Evolutionary conservation across 1,139 yeast species (phyloP).

Genomic region (Meyerozyma athensensis): DNA sequence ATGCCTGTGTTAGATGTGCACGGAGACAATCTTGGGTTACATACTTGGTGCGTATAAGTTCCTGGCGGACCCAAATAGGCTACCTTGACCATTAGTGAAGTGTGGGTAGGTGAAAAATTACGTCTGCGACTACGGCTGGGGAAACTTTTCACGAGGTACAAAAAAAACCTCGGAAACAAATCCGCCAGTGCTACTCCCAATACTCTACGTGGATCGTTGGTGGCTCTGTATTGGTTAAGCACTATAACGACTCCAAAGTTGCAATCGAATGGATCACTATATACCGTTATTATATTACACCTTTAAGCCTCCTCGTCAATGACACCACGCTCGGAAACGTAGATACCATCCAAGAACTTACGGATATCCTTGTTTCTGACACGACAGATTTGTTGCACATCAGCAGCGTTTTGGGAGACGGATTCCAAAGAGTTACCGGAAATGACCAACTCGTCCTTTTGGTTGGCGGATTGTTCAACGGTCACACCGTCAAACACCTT

Average conservation of each 20-base stretch:
- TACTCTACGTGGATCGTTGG: conserved; percentile 47
- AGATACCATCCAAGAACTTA: conserved; percentile 99
- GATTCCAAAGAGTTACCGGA: conserved; percentile 96
- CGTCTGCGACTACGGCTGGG: no score
- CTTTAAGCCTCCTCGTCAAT: conserved; percentile 62
- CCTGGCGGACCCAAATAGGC: conserved; percentile 87
- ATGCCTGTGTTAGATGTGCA: conserved; percentile 45
- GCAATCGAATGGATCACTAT: conserved; percentile 29
- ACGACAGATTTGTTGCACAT: conserved; percentile 96
- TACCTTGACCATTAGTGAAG: conserved; percentile 29
- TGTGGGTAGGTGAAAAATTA: no score
- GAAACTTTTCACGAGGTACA: not conserved
- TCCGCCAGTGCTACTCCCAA: not conserved
- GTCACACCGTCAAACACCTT: conserved; percentile 85
- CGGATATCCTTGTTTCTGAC: conserved; percentile 99
- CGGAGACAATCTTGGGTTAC: conserved; percentile 17
- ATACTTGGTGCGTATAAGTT: conserved; percentile 84
- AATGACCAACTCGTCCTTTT: conserved; percentile 91
- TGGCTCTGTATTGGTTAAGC: conserved; percentile 56
- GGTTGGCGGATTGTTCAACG: conserved; percentile 72
- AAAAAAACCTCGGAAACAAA: not conserved
- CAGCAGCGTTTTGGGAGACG: conserved; percentile 98
- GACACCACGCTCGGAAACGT: conserved; percentile 94
- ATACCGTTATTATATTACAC: conserved; percentile 18
- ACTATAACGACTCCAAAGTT: conserved; percentile 47